A percentile compares a stretch with the other conserved stretches of the same genome.
Conservation (phyloP, 2,329 filamentous ascomycete genomes). For the Sporothrix pallida region DNA sequence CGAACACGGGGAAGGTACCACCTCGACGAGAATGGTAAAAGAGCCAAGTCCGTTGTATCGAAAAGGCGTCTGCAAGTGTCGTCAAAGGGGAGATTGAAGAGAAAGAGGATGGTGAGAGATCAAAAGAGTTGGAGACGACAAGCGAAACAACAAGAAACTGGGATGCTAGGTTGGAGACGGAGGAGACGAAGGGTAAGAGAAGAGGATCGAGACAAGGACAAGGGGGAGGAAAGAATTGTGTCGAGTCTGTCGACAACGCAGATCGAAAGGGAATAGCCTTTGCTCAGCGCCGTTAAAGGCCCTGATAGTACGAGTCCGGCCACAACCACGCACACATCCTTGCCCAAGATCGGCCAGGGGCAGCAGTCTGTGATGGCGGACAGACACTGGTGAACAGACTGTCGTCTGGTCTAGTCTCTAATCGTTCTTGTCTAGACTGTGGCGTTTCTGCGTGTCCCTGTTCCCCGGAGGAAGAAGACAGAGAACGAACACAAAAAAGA, state of each 20-base stretch:
- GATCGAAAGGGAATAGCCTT: not conserved
- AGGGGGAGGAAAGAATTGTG: not conserved
- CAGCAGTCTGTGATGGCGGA: not conserved
- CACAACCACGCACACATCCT: not conserved
- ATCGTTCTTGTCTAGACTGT: too few relatives aligned
- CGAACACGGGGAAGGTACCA: too few relatives aligned
- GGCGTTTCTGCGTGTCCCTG: not conserved
- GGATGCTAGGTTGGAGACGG: not conserved
- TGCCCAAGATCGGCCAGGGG: conserved; percentile 13
- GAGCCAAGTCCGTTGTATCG: not conserved
- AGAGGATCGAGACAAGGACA: not conserved
- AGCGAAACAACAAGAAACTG: conserved; percentile 4
- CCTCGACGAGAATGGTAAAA: not conserved
- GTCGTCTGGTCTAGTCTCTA: not conserved
- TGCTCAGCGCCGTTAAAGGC: not conserved
- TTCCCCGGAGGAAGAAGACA: not conserved
- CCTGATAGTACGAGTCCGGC: not conserved
- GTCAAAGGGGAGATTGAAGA: not conserved
- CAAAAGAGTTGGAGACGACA: not conserved
- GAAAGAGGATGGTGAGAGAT: not conserved
- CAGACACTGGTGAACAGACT: too few relatives aligned
- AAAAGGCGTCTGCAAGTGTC: conserved; percentile 4
- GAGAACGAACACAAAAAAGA: not conserved
- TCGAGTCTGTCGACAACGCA: not conserved
- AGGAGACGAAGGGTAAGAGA: not conserved